phyloP scores from a whole-genome alignment of 1,139 yeast species.

The Suhomyces chickasaworum region DNA sequence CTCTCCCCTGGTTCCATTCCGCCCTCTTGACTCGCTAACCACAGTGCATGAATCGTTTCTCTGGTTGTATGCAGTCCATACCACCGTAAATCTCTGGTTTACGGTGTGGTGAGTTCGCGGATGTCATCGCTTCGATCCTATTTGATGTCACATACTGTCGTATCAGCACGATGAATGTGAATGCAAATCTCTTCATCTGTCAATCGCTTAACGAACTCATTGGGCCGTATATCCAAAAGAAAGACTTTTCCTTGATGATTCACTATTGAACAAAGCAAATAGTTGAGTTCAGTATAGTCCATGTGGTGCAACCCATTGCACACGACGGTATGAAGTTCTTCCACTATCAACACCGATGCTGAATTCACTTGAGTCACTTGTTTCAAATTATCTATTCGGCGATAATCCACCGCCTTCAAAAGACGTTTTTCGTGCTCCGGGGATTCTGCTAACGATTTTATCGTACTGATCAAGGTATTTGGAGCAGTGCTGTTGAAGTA shows the following conservation, averaged over 20 bases:
- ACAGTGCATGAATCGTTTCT: neutral
- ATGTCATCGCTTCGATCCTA: neutral
- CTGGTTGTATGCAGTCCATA: neutral
- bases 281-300: constrained; percentile 12
- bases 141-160: neutral
- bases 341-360: constrained; percentile 8
- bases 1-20: neutral
- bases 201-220: constrained; percentile 9
- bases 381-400: constrained; percentile 8
- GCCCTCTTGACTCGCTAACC: neutral
- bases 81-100: neutral
- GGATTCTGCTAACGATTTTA: neutral
- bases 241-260: constrained; percentile 2
- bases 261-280: constrained; percentile 7
- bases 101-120: neutral
- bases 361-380: neutral
- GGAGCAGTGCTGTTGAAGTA: constrained; percentile 16
- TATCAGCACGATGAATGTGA: neutral
- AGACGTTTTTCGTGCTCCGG: constrained; percentile 3
- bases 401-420: constrained; percentile 13
- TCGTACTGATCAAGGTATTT: constrained; percentile 7
- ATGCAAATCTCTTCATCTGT: constrained; percentile 3
- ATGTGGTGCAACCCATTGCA: constrained; percentile 5
- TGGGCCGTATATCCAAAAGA: constrained; percentile 9
- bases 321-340: constrained; percentile 11